These are phyloP conservation scores for Boletus vermiculosoides DNA, from an alignment of 768 basidiomycete genomes.

Conservation along the genomic window DNA sequence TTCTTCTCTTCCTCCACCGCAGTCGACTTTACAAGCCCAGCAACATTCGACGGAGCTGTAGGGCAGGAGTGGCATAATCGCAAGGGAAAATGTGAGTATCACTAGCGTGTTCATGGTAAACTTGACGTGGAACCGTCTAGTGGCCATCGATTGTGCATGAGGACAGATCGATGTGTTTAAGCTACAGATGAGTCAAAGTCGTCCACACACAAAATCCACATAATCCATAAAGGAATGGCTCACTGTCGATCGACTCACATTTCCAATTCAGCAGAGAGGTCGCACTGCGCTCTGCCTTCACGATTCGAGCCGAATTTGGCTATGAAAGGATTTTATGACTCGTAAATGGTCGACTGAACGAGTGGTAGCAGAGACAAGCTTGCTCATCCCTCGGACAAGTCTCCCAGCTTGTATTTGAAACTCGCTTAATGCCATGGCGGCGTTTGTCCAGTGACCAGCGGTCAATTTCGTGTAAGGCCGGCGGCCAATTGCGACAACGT, in stretches of 20 bases:
- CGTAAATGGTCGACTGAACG: neutral
- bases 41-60: neutral
- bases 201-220: neutral
- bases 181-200: slow-evolving; percentile 2
- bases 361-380: neutral
- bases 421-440: slow-evolving; percentile 10
- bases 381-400: slow-evolving; percentile 17
- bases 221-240: slow-evolving; percentile 2
- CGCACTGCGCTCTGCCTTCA: slow-evolving; percentile 10
- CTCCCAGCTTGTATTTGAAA: slow-evolving; percentile 16
- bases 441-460: slow-evolving; percentile 1
- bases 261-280: slow-evolving; percentile 17
- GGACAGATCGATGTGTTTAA: slow-evolving; percentile 2
- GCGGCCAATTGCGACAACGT: slow-evolving; percentile 14
- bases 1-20: slow-evolving; percentile 7
- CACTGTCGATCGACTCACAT: slow-evolving; percentile 19
- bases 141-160: slow-evolving; percentile 1
- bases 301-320: slow-evolving; percentile 5
- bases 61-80: neutral
- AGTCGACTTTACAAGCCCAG: slow-evolving; percentile 7
- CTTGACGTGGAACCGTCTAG: neutral
- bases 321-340: neutral
- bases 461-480: slow-evolving; percentile 15
- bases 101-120: neutral
- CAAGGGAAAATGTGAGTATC: slow-evolving; percentile 10